A percentile compares a stretch with the other conserved stretches of the same genome.
Conservation (phyloP, 2,329 filamentous ascomycete species). For the Sporothrix sp. region DNA sequence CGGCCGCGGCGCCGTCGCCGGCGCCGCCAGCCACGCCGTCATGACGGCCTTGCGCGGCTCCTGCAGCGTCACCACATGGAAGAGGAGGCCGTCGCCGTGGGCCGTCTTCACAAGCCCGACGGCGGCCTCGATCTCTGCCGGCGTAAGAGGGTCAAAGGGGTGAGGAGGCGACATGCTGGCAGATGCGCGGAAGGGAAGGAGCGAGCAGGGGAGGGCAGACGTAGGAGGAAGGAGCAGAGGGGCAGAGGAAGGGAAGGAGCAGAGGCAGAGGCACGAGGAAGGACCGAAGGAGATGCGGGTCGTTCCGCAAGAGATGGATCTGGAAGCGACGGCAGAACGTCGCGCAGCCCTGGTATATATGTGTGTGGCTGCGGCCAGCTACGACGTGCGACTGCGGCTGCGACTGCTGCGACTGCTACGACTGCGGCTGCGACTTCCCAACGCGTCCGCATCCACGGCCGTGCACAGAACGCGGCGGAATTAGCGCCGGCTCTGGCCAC, state of each 20-base stretch:
- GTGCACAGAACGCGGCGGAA: too few species aligned
- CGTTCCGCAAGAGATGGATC: too few species aligned
- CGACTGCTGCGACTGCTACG: too few species aligned
- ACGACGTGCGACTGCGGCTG: too few species aligned
- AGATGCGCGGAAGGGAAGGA: background rate
- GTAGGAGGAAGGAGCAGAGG: background rate
- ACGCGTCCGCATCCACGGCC: too few species aligned
- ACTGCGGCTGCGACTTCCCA: too few species aligned
- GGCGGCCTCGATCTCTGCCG: conserved; percentile 61
- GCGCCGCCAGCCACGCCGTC: conserved; percentile 64
- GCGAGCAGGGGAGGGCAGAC: background rate
- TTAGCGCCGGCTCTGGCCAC: too few species aligned
- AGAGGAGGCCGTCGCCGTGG: conserved; percentile 61
- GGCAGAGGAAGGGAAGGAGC: too few species aligned
- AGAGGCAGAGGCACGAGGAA: background rate
- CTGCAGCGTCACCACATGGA: conserved; percentile 76
- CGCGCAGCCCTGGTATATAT: too few species aligned
- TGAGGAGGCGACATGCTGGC: conserved; percentile 33
- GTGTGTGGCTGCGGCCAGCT: too few species aligned
- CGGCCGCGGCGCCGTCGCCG: conserved; percentile 51
- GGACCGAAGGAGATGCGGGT: background rate
- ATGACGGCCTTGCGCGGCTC: conserved; percentile 82
- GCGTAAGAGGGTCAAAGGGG: conserved; percentile 68
- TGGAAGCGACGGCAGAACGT: too few species aligned
- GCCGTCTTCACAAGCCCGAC: conserved; percentile 60